Evolutionary conservation across 2,329 filamentous ascomycete species (phyloP).

Genomic region (Beauveria bassiana): DNA sequence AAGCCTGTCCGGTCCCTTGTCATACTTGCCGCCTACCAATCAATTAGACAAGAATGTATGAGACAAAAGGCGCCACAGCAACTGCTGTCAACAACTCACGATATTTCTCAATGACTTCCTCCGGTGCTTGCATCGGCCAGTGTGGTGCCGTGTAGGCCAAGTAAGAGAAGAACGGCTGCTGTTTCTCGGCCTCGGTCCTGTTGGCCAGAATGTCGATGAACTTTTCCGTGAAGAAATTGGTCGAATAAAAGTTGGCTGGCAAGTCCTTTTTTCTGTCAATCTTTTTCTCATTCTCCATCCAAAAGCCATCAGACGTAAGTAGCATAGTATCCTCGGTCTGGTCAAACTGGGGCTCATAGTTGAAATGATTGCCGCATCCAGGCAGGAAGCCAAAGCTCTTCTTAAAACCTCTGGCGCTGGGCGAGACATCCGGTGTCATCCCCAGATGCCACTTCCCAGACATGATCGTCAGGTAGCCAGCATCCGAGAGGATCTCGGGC

Average conservation of each 20-base stretch:
- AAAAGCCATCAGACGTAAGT: conserved; percentile 23
- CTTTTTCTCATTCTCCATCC: conserved; percentile 16
- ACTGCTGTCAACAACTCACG: conserved; percentile 3
- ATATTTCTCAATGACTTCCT: conserved; percentile 38
- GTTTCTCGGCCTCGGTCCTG: conserved; percentile 17
- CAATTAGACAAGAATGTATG: not conserved
- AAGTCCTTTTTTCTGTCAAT: conserved; percentile 18
- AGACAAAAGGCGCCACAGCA: not conserved
- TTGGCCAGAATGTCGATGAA: conserved; percentile 33
- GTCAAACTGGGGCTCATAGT: conserved; percentile 37
- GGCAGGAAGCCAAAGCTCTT: conserved; percentile 52
- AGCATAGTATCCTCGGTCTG: conserved; percentile 19
- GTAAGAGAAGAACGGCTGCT: conserved; percentile 47
- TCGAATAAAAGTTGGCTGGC: conserved; percentile 45
- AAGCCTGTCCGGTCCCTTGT: conserved; percentile 41
- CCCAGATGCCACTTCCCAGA: conserved; percentile 58
- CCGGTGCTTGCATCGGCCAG: conserved; percentile 44
- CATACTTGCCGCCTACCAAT: conserved; percentile 32
- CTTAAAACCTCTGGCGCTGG: conserved; percentile 50
- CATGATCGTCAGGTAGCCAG: conserved; percentile 53
- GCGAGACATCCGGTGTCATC: conserved; percentile 47
- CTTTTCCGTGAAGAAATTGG: conserved; percentile 43
- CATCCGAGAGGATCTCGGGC: conserved; percentile 50
- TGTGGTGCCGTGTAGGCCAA: conserved; percentile 47
- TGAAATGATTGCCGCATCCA: conserved; percentile 47